phyloP scores from a whole-genome alignment of 1,284 basidiomycete genomes.

The Ustilago loliicola region DNA sequence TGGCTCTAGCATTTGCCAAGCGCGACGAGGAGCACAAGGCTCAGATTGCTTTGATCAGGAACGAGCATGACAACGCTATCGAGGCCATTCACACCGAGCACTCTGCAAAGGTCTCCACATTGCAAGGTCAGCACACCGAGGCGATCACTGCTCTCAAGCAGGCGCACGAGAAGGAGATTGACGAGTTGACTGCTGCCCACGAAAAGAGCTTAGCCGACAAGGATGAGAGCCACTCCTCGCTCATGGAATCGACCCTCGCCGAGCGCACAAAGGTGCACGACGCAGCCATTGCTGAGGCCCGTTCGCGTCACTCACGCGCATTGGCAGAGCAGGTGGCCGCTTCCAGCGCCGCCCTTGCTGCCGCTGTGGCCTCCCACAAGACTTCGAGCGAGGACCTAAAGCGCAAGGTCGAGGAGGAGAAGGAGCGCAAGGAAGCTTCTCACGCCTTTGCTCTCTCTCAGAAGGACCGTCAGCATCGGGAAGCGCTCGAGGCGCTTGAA shows the following conservation, averaged over 20 bases:
- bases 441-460: constrained; percentile 45
- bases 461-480: constrained; percentile 51
- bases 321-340: constrained; percentile 58
- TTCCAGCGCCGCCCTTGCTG: constrained; percentile 51
- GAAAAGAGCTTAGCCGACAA: constrained; percentile 27
- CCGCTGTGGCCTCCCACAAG: constrained; percentile 51
- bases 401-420: constrained; percentile 44
- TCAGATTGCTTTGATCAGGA: constrained; percentile 34
- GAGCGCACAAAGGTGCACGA: constrained; percentile 56
- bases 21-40: constrained; percentile 46
- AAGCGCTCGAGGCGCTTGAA: constrained; percentile 33
- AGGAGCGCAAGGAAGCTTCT: constrained; percentile 41
- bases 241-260: constrained; percentile 39
- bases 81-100: constrained; percentile 40
- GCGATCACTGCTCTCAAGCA: constrained; percentile 39
- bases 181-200: constrained; percentile 30
- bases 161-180: constrained; percentile 36
- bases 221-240: constrained; percentile 37
- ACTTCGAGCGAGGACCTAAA: constrained; percentile 42
- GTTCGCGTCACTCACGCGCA: constrained; percentile 58
- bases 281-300: constrained; percentile 54
- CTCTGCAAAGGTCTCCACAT: constrained; percentile 34
- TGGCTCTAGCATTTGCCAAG: constrained; percentile 43
- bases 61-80: constrained; percentile 48
- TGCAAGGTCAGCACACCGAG: constrained; percentile 41